Conservation (phyloP, 1,284 basidiomycete genomes). For the Ganoderma leucocontextum region DNA sequence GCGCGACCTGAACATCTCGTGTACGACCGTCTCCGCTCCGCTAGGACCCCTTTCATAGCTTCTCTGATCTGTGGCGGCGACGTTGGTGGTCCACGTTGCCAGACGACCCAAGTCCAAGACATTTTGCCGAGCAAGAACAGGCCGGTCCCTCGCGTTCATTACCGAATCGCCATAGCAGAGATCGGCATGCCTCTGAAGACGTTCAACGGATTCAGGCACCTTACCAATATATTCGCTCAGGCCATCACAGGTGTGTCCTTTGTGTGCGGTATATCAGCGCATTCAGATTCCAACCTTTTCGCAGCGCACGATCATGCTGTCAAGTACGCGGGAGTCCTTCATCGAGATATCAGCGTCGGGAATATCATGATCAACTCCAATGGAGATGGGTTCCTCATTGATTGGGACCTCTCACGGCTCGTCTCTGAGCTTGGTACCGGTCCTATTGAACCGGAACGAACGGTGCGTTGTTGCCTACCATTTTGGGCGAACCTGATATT, state of each 20-base stretch:
- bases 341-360: constrained; percentile 22
- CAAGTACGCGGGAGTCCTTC: constrained; percentile 8
- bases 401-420: constrained; percentile 20
- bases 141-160: constrained; percentile 14
- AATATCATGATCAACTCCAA: constrained; percentile 21
- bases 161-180: constrained; percentile 11
- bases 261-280: background rate
- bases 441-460: background rate
- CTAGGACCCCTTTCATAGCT: background rate
- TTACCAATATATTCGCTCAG: background rate
- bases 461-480: background rate
- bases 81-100: constrained; percentile 14
- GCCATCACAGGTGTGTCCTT: background rate
- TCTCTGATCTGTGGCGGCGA: constrained; percentile 21
- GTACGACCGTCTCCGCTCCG: constrained; percentile 8
- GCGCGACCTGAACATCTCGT: constrained; percentile 17
- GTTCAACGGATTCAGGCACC: constrained; percentile 7
- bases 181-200: constrained; percentile 10
- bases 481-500: background rate
- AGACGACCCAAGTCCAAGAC: constrained; percentile 14
- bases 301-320: constrained; percentile 5
- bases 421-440: background rate
- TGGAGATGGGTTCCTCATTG: constrained; percentile 7
- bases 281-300: background rate
- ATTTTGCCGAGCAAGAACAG: background rate